A percentile compares a stretch with the other conserved stretches of the same genome.
phyloP scores from a whole-genome alignment of 176 grass and related monocot genomes.

The Ensete ventricosum region DNA sequence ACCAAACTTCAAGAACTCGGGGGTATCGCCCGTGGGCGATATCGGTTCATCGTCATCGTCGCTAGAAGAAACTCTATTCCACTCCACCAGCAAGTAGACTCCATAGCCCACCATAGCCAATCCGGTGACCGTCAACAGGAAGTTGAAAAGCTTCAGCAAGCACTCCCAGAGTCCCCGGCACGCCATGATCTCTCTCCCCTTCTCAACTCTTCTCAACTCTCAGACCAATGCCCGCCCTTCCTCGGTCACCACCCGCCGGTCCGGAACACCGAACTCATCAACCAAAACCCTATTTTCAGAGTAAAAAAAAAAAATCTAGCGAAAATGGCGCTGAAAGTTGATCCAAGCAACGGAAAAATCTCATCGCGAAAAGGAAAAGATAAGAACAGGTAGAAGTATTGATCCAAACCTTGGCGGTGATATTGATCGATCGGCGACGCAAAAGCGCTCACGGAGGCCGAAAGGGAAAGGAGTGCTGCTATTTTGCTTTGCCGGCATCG shows the following conservation, averaged over 20 bases:
- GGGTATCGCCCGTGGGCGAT: slow-evolving; percentile 3
- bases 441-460: background rate
- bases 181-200: slow-evolving; percentile 36
- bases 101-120: slow-evolving; percentile 82
- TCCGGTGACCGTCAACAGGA: slow-evolving; percentile 58
- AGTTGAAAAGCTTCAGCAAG: slow-evolving; percentile 84
- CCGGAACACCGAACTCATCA: background rate
- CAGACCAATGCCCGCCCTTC: background rate
- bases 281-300: background rate
- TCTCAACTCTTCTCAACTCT: slow-evolving; percentile 12
- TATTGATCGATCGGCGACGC: background rate
- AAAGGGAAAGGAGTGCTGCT: background rate
- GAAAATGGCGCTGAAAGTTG: background rate
- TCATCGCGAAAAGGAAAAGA: background rate
- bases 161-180: slow-evolving; percentile 77
- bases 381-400: background rate
- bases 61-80: slow-evolving; percentile 25
- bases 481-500: background rate
- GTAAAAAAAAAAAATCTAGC: background rate
- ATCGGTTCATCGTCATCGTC: slow-evolving; percentile 2
- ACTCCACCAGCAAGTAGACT: slow-evolving; percentile 82
- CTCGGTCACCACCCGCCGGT: background rate
- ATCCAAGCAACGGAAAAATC: background rate
- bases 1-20: slow-evolving; percentile 40
- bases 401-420: no score